A percentile compares a stretch with the other conserved stretches of the same genome.
Conservation (phyloP, 305 asterid genomes). For the Ajuga reptans region DNA sequence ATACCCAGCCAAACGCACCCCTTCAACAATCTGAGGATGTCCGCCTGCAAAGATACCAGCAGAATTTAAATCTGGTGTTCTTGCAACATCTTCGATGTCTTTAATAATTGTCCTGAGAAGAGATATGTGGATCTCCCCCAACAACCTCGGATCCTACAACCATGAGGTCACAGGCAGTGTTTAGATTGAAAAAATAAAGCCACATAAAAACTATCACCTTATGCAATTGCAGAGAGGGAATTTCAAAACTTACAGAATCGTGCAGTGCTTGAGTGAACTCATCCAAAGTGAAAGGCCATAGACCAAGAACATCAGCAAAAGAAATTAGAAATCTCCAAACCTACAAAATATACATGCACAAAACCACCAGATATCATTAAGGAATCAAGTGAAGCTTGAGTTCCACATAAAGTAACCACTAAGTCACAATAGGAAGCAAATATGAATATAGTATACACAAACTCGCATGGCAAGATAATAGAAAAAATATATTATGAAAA, state of each 20-base stretch:
- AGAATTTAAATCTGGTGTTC: conserved; percentile 55
- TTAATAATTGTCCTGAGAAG: conserved; percentile 60
- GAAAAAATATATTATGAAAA: neutral
- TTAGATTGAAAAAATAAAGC: conserved; percentile 10
- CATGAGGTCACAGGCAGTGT: conserved; percentile 5
- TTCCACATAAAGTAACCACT: neutral
- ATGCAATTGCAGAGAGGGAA: conserved; percentile 3
- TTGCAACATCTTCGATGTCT: conserved; percentile 81
- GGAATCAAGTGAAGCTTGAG: neutral
- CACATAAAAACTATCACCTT: conserved; percentile 2
- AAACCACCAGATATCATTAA: conserved; percentile 16
- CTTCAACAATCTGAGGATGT: conserved; percentile 74
- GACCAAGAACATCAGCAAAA: conserved; percentile 81
- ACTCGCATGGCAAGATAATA: neutral
- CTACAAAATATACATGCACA: conserved; percentile 30
- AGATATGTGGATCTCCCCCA: conserved; percentile 80
- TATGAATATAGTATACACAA: neutral
- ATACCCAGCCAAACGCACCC: conserved; percentile 40
- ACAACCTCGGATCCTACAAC: conserved; percentile 70
- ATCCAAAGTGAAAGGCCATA: conserved; percentile 93
- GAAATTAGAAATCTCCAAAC: conserved; percentile 87
- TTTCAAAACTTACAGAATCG: conserved; percentile 53
- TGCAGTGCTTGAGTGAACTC: conserved; percentile 80
- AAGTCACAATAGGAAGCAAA: conserved; percentile 12
- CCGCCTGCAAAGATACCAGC: conserved; percentile 59